Evolutionary conservation across 306 rosid species (phyloP).

Genomic region (Quercus dentata): DNA sequence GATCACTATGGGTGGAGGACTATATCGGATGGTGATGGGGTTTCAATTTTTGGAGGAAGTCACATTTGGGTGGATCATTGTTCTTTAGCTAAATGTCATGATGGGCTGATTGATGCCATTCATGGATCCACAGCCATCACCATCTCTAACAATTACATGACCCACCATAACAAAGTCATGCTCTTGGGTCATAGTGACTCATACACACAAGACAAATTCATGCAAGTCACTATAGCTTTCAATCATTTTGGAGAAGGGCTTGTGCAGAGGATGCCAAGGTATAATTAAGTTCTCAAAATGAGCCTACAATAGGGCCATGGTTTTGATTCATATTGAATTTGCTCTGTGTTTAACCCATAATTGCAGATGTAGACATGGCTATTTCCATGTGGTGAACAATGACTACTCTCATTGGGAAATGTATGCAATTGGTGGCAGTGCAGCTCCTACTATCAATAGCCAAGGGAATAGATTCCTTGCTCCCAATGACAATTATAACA

Average conservation of each 20-base stretch:
- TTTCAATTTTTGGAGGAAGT: slow-evolving; percentile 81
- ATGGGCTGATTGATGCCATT: slow-evolving; percentile 81
- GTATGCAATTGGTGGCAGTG: slow-evolving; percentile 97
- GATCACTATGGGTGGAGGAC: slow-evolving; percentile 84
- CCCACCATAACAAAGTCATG: slow-evolving; percentile 91
- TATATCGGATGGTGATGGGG: slow-evolving; percentile 78
- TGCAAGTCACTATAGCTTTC: slow-evolving; percentile 93
- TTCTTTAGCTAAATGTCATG: slow-evolving; percentile 65
- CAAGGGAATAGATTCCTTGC: slow-evolving; percentile 94
- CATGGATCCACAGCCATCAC: slow-evolving; percentile 85
- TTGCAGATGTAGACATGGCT: slow-evolving; percentile 89
- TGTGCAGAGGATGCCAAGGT: slow-evolving; percentile 82
- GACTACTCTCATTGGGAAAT: slow-evolving; percentile 86
- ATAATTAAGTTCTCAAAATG: not conserved
- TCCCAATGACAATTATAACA: slow-evolving; percentile 44
- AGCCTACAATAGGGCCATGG: not conserved
- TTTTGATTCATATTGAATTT: not conserved
- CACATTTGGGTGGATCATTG: slow-evolving; percentile 95
- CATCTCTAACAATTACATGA: slow-evolving; percentile 73
- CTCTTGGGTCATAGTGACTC: slow-evolving; percentile 89
- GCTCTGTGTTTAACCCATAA: not conserved
- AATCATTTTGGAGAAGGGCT: slow-evolving; percentile 97
- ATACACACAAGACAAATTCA: slow-evolving; percentile 62
- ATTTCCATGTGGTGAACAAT: slow-evolving; percentile 95
- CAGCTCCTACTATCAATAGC: slow-evolving; percentile 83